Conservation (phyloP, 2,329 filamentous ascomycete genomes). For the Paramyrothecium roridum region DNA sequence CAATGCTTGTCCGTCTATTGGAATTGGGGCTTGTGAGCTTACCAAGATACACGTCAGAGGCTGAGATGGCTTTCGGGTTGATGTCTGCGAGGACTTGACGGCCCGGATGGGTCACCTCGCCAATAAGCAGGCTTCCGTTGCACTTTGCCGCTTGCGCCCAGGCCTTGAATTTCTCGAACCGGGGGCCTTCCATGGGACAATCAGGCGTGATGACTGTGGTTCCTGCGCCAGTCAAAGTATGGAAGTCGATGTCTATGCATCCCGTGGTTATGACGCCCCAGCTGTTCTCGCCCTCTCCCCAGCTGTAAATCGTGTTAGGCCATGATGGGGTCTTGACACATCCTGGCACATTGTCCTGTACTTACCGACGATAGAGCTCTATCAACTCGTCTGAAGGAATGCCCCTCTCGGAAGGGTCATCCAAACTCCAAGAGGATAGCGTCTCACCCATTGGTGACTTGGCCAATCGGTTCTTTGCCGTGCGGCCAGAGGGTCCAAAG, state of each 20-base stretch:
- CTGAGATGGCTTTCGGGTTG: constrained; percentile 30
- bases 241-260: constrained; percentile 60
- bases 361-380: constrained; percentile 48
- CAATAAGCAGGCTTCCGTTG: constrained; percentile 55
- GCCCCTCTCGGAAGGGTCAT: constrained; percentile 42
- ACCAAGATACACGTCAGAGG: constrained; percentile 28
- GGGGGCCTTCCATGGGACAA: constrained; percentile 44
- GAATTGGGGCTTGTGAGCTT: not conserved
- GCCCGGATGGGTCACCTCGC: constrained; percentile 59
- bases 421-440: constrained; percentile 55
- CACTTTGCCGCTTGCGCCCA: constrained; percentile 51
- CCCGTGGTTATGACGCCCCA: constrained; percentile 56
- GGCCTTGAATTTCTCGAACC: constrained; percentile 57
- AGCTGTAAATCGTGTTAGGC: constrained; percentile 21
- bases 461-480: constrained; percentile 58
- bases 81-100: constrained; percentile 39
- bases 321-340: not conserved
- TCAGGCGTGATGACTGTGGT: constrained; percentile 55
- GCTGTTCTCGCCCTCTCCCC: constrained; percentile 48
- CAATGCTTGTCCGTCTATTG: constrained; percentile 9
- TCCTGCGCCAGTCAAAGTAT: constrained; percentile 49
- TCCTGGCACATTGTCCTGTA: not conserved
- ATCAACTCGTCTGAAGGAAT: constrained; percentile 31
- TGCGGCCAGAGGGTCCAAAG: constrained; percentile 45
- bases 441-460: constrained; percentile 64